phyloP scores from a whole-genome alignment of 495 filamentous ascomycete species.

The Daldinia loculata region DNA sequence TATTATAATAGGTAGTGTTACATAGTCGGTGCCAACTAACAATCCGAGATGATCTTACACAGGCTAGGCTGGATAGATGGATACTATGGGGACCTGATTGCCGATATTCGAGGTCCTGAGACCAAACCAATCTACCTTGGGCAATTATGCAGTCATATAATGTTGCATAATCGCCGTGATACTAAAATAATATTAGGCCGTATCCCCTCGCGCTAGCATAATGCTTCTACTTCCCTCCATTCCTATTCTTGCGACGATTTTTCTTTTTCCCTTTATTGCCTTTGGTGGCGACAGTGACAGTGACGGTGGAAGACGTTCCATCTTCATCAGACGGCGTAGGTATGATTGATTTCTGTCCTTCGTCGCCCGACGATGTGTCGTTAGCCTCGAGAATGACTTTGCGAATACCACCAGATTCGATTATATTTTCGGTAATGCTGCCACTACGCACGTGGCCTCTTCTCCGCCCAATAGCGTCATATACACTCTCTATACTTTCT shows the following conservation, averaged over 20 bases:
- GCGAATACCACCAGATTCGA: constrained; percentile 81
- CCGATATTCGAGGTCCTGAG: neutral
- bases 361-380: constrained; percentile 59
- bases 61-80: neutral
- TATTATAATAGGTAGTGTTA: neutral
- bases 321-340: constrained; percentile 20
- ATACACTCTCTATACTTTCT: constrained; percentile 26
- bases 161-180: neutral
- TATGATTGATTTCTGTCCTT: constrained; percentile 21
- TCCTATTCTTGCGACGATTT: constrained; percentile 36
- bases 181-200: neutral
- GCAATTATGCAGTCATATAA: neutral
- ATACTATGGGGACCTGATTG: neutral
- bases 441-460: constrained; percentile 75
- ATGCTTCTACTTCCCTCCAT: constrained; percentile 20
- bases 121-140: neutral
- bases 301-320: constrained; percentile 17
- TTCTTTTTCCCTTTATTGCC: constrained; percentile 32
- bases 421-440: constrained; percentile 86
- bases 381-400: constrained; percentile 86
- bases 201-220: neutral
- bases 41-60: constrained; percentile 13
- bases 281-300: neutral
- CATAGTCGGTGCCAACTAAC: neutral
- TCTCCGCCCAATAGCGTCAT: constrained; percentile 46